A percentile compares a stretch with the other conserved stretches of the same genome.
Conservation (phyloP, 163 green algal genomes). For the Botryococcus braunii region DNA sequence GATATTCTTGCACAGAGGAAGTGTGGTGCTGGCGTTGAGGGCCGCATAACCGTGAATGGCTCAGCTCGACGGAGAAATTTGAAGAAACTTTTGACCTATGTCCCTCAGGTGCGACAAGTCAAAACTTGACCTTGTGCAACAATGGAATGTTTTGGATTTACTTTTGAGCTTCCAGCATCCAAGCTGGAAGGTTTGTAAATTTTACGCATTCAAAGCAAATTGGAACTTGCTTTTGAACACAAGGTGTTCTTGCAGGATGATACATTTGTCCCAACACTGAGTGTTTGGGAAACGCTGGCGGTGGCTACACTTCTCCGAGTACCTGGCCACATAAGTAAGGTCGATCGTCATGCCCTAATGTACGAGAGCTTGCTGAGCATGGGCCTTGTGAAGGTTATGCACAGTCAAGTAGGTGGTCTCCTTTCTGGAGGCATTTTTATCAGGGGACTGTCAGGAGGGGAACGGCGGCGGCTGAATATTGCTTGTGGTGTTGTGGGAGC, state of each 20-base stretch:
- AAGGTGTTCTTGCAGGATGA: constrained; percentile 20
- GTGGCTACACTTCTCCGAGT: constrained; percentile 12
- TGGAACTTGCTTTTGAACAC: no score
- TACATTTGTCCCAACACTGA: constrained; percentile 26
- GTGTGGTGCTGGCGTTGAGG: constrained; percentile 5
- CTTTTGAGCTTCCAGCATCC: no score
- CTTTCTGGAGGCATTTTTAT: constrained; percentile 37
- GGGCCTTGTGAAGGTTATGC: no score
- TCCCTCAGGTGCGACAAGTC: constrained; percentile 5
- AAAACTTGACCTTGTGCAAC: no score
- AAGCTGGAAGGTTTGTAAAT: no score
- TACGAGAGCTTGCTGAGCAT: constrained; percentile 4
- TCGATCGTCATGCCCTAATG: not conserved
- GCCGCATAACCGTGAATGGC: constrained; percentile 30
- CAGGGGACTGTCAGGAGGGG: constrained; percentile 30
- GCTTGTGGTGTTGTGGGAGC: constrained; percentile 17
- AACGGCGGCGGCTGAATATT: constrained; percentile 33
- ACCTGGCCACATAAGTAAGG: not conserved
- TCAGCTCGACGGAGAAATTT: not conserved
- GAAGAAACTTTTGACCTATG: not conserved
- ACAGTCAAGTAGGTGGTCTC: constrained; percentile 28
- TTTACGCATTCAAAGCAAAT: no score
- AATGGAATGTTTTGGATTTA: no score
- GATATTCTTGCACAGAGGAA: constrained; percentile 29
- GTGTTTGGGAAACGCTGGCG: constrained; percentile 10